Base-by-base conservation (phyloP, 768 basidiomycete genomes). In the Rubroboletus satanas region DNA sequence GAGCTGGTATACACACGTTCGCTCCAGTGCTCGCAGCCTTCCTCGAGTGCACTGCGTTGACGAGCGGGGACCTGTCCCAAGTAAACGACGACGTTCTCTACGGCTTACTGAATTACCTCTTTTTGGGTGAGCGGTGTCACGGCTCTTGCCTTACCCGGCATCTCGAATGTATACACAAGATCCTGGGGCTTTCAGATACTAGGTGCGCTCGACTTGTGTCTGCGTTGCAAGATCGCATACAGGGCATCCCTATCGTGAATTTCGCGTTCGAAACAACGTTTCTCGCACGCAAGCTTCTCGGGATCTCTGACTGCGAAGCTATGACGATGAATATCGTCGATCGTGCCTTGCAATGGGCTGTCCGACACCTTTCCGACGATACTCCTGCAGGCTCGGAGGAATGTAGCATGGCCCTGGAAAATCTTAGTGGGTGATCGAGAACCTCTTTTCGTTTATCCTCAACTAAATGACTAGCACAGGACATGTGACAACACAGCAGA, bases 271-370 rank as follows among this genome's bases (percentile, higher is more conserved):
- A 76, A 33, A 45, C 69, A 6, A 56, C 78, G 18, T 57, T 50
- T 8, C 46, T 79, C n/a, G 77, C 71, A 1, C 57, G 54, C 21
- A 70, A 56, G 33, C 57, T 76, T 41, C 52, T 58, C 35, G 49
- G 47, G 5, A 46, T 66, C n/a, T 38, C 55, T 33, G 65, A 62
- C 11, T 69, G 70, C 1, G 66, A 39, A 50, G 26, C 32, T 69
- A n/a, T 68, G 17, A 50, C 72, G 12, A 62, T 65, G 3, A 62
- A 43, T 26, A 55, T 83, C 9, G 63, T 78, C 7, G 77, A 84
- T 45, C 71, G 73, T 45, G 77, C 74, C 1, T 62, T 86, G 61
- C 77, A 81, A 50, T 82, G 82, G 79, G 76, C 78, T 14, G 78
- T 84, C 5, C 72, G 78, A 39, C 64, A 67, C 23, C 71, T 84